phyloP scores from a whole-genome alignment of 495 filamentous ascomycete genomes.

The Neurospora cerealis region DNA sequence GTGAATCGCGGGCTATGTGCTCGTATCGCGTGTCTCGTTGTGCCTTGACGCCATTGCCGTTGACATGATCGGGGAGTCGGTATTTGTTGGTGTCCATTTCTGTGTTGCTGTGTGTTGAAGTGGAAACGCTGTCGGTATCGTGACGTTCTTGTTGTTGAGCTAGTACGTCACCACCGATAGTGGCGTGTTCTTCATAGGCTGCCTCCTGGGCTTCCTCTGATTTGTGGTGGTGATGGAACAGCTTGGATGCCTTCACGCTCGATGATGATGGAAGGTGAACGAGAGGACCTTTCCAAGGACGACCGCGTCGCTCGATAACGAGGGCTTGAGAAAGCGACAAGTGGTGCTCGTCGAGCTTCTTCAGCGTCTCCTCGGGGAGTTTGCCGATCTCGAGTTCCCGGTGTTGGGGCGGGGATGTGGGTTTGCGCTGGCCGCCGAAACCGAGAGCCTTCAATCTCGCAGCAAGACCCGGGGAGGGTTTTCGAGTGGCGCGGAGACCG shows the following conservation, averaged over 20 bases:
- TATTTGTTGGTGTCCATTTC: slow-evolving; percentile 57
- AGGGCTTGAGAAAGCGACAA: slow-evolving; percentile 43
- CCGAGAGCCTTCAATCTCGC: slow-evolving; percentile 68
- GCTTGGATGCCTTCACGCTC: slow-evolving; percentile 23
- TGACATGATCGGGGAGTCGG: slow-evolving; percentile 50
- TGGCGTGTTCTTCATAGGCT: neutral
- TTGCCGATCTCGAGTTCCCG: slow-evolving; percentile 48
- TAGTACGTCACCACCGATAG: neutral
- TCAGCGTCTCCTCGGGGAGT: slow-evolving; percentile 63
- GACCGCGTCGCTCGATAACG: slow-evolving; percentile 48
- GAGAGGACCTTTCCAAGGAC: slow-evolving; percentile 50
- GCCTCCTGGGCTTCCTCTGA: slow-evolving; percentile 9
- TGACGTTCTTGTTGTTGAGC: neutral
- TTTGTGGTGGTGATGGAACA: slow-evolving; percentile 11
- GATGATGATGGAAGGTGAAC: slow-evolving; percentile 29
- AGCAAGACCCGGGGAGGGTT: slow-evolving; percentile 63
- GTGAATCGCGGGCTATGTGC: slow-evolving; percentile 39
- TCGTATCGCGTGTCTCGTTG: slow-evolving; percentile 40
- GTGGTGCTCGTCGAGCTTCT: slow-evolving; percentile 54
- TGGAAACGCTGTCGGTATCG: neutral
- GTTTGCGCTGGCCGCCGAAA: slow-evolving; percentile 38
- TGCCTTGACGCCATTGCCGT: slow-evolving; percentile 50
- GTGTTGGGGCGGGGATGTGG: slow-evolving; percentile 26
- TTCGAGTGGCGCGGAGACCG: slow-evolving; percentile 31
- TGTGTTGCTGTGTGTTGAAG: slow-evolving; percentile 23